phyloP scores from a whole-genome alignment of 2,329 filamentous ascomycete genomes.

The Colletotrichum liriopes region DNA sequence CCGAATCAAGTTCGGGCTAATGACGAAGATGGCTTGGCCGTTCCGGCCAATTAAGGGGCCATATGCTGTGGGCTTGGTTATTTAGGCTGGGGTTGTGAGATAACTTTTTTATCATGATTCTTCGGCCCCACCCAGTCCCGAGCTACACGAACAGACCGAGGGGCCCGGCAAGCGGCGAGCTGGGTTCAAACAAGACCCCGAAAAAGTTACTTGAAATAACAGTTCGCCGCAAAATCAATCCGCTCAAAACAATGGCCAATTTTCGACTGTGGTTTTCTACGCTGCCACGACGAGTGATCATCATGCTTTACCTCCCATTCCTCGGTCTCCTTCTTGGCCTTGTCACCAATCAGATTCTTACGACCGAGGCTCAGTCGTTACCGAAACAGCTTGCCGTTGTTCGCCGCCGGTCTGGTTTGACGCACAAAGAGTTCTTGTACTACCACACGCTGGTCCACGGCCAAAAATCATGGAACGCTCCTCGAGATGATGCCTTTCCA shows the following conservation, averaged over 20 bases:
- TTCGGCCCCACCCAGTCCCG: not conserved
- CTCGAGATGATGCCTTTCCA: constrained; percentile 16
- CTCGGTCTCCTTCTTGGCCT: constrained; percentile 6
- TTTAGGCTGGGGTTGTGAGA: too few species aligned
- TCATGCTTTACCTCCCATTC: not conserved
- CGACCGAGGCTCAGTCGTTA: not conserved
- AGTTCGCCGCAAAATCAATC: not conserved
- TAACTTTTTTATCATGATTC: not conserved
- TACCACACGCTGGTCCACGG: constrained; percentile 29
- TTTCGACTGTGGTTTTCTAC: not conserved
- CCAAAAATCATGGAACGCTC: constrained; percentile 15
- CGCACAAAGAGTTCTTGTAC: constrained; percentile 22
- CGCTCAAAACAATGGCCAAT: not conserved
- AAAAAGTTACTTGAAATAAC: not conserved
- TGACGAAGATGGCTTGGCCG: too few species aligned
- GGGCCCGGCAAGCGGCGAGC: not conserved
- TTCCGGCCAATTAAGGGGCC: too few species aligned
- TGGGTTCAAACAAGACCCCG: not conserved
- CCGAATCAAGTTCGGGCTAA: too few species aligned
- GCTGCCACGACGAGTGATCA: too few species aligned
- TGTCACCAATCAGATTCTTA: not conserved
- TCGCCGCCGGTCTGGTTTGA: constrained; percentile 25
- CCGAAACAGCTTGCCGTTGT: constrained; percentile 27
- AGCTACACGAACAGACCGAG: not conserved
- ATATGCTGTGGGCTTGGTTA: too few species aligned